A percentile compares a stretch with the other conserved stretches of the same genome.
These are phyloP conservation scores for Myochromella boudieri DNA, from an alignment of 768 basidiomycete species.

Conservation along the genomic window DNA sequence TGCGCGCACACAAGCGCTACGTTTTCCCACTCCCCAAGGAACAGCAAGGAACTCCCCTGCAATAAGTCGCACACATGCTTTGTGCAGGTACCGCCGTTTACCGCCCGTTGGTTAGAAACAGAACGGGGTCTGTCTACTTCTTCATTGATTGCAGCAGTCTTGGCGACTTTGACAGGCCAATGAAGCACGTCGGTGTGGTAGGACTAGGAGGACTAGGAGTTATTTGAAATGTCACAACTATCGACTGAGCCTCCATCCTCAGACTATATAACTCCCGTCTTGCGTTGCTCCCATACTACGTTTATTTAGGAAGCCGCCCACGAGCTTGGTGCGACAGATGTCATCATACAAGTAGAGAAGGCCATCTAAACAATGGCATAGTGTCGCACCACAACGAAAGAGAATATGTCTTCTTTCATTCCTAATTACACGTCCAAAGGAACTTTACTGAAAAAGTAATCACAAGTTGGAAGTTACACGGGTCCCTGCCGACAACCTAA, in stretches of 20 bases:
- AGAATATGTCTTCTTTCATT: too few relatives aligned
- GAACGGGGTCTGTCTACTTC: constrained; percentile 29
- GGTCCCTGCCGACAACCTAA: constrained; percentile 48
- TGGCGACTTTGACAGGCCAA: constrained; percentile 38
- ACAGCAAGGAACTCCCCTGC: constrained; percentile 47
- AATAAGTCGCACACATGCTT: constrained; percentile 60
- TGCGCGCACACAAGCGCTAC: constrained; percentile 50
- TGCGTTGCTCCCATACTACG: background rate
- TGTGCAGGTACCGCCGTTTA: constrained; percentile 67
- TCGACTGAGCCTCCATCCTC: too few relatives aligned
- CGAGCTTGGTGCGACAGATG: constrained; percentile 55
- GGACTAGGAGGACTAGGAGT: constrained; percentile 67
- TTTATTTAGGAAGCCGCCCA: constrained; percentile 46
- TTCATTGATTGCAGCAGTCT: background rate
- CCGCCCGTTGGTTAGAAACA: constrained; percentile 57
- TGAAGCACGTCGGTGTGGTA: constrained; percentile 64
- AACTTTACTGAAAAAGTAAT: too few relatives aligned
- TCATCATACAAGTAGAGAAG: constrained; percentile 47
- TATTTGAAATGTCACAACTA: too few relatives aligned
- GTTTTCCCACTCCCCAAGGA: constrained; percentile 59
- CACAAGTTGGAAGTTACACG: too few relatives aligned
- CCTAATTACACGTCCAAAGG: too few relatives aligned
- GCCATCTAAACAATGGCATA: too few relatives aligned
- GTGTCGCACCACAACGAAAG: too few relatives aligned
- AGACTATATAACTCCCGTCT: background rate